phyloP scores from a whole-genome alignment of 257 asterid species.

The Solanum pennellii region DNA sequence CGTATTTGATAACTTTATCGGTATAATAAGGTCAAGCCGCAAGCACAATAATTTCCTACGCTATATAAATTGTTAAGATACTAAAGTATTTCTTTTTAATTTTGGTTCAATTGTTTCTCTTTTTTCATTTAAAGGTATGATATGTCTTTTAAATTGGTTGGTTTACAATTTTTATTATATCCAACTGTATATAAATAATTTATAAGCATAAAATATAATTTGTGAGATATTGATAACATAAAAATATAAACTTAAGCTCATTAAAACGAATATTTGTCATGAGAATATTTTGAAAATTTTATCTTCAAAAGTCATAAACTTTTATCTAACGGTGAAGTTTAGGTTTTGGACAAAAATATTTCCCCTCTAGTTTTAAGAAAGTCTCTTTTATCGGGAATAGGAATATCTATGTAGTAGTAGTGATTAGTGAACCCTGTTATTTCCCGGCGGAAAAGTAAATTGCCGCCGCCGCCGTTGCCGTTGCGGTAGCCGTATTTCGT shows the following conservation, averaged over 20 bases:
- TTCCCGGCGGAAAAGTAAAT: not conserved
- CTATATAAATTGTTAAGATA: not conserved
- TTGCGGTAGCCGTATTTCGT: not conserved
- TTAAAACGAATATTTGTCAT: too few relatives aligned
- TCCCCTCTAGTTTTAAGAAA: not conserved
- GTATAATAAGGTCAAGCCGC: not conserved
- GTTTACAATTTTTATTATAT: too few relatives aligned
- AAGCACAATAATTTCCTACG: not conserved
- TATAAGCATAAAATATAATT: too few relatives aligned
- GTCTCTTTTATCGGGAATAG: not conserved
- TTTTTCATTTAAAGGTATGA: too few relatives aligned
- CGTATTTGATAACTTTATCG: too few relatives aligned
- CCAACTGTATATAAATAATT: not conserved
- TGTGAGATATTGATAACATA: too few relatives aligned
- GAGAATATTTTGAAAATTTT: too few relatives aligned
- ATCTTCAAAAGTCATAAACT: too few relatives aligned
- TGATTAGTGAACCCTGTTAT: not conserved
- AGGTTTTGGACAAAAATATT: not conserved
- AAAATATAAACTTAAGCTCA: too few relatives aligned
- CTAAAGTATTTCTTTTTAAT: not conserved
- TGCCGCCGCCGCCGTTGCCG: not conserved
- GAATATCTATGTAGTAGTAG: not conserved
- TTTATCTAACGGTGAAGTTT: not conserved
- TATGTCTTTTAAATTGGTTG: not conserved
- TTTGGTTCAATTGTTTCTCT: not conserved